phyloP scores from a whole-genome alignment of 257 asterid species.

The Paraleonurus japonicus region DNA sequence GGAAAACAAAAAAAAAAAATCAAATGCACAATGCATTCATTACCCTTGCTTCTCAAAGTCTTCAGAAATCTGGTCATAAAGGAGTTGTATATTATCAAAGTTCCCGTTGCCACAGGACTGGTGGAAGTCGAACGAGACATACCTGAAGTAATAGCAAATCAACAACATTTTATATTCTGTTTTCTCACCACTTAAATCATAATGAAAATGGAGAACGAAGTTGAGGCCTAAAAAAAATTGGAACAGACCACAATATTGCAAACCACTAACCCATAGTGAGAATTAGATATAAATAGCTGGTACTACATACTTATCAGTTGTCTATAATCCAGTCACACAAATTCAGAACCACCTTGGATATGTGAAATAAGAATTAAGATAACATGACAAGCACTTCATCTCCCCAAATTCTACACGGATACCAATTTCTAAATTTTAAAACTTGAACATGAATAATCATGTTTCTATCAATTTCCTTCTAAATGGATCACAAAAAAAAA shows the following conservation, averaged over 20 bases:
- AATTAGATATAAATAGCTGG: neutral
- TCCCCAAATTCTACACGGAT: neutral
- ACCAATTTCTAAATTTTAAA: slow-evolving; percentile 9
- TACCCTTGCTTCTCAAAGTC: slow-evolving; percentile 93
- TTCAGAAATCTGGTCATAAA: slow-evolving; percentile 66
- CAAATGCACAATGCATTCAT: slow-evolving; percentile 20
- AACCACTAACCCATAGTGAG: neutral
- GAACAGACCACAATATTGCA: slow-evolving; percentile 14
- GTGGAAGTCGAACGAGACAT: slow-evolving; percentile 91
- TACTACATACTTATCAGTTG: slow-evolving; percentile 2
- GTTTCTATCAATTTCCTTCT: slow-evolving; percentile 17
- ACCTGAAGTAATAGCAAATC: slow-evolving; percentile 49
- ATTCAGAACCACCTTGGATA: slow-evolving; percentile 15
- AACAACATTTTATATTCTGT: slow-evolving; percentile 14
- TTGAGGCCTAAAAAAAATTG: slow-evolving; percentile 8
- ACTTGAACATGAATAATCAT: neutral
- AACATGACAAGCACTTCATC: slow-evolving; percentile 23
- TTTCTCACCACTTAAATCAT: slow-evolving; percentile 13
- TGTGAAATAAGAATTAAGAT: slow-evolving; percentile 8
- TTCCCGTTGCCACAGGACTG: slow-evolving; percentile 75
- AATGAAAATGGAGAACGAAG: slow-evolving; percentile 13
- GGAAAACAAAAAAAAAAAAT: slow-evolving; percentile 22
- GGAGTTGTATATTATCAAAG: slow-evolving; percentile 75
- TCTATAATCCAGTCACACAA: slow-evolving; percentile 10
- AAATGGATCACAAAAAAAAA: neutral